phyloP scores from a whole-genome alignment of 805 yeast species.

The Isabelozyma gotoi region DNA sequence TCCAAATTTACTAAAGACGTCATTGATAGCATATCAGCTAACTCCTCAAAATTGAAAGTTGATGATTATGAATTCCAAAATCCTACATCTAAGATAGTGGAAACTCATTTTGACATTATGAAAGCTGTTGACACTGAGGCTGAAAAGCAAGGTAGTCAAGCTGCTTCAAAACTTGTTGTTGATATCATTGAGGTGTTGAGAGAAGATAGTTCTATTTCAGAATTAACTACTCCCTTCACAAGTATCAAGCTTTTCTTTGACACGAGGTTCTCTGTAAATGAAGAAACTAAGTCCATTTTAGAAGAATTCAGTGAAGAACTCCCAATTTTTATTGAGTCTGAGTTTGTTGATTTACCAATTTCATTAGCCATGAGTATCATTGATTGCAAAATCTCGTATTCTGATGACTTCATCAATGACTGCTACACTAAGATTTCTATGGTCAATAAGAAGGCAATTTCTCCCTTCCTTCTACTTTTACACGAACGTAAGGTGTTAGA shows the following conservation, averaged over 20 bases:
- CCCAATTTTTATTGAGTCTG: conserved; percentile 25
- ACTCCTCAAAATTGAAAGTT: neutral
- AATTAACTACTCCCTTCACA: conserved; percentile 7
- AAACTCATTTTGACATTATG: conserved; percentile 9
- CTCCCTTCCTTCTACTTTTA: conserved; percentile 3
- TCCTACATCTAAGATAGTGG: conserved; percentile 6
- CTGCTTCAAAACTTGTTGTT: conserved; percentile 1
- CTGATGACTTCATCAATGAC: conserved; percentile 31
- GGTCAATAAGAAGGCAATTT: conserved; percentile 10
- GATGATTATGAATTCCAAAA: conserved; percentile 8
- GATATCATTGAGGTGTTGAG: conserved; percentile 7
- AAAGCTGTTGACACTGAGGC: conserved; percentile 1
- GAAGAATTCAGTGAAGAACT: conserved; percentile 9
- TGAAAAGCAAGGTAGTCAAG: neutral
- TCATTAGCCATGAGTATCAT: conserved; percentile 14
- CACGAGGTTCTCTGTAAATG: neutral
- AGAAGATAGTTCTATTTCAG: conserved; percentile 5
- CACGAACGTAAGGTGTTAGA: conserved; percentile 4
- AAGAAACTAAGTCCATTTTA: conserved; percentile 1
- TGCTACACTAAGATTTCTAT: conserved; percentile 26
- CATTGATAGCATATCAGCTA: conserved; percentile 2
- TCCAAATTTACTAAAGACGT: conserved; percentile 3
- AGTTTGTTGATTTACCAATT: conserved; percentile 24
- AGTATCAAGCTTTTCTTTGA: conserved; percentile 3
- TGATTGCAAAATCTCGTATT: conserved; percentile 16